Conservation (phyloP, 2,329 filamentous ascomycete genomes). For the Tolypocladium endophyticum region DNA sequence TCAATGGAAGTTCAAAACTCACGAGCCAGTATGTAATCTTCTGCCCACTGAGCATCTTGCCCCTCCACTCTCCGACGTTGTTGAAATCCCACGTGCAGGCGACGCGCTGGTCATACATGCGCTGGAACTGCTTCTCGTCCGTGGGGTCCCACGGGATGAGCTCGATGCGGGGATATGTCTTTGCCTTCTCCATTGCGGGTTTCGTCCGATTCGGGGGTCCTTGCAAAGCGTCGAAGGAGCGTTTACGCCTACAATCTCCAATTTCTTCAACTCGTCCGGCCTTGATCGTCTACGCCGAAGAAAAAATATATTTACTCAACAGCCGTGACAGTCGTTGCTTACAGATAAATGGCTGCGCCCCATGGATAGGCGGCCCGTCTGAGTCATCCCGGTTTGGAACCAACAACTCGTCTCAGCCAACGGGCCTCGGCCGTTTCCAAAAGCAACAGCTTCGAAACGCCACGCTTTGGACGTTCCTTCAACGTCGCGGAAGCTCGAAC, state of each 20-base stretch:
- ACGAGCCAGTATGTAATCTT: slow-evolving; percentile 31
- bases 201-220: not conserved
- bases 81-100: slow-evolving; percentile 33
- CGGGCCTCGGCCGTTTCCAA: not conserved
- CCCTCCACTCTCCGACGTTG: slow-evolving; percentile 23
- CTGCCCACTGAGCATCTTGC: slow-evolving; percentile 19
- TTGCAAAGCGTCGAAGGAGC: not conserved
- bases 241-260: not conserved
- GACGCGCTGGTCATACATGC: slow-evolving; percentile 31
- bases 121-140: slow-evolving; percentile 25
- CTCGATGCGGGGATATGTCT: slow-evolving; percentile 11
- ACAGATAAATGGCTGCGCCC: not conserved
- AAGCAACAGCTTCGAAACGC: not conserved
- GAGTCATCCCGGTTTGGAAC: no score
- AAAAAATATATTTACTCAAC: not conserved
- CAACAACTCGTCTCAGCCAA: no score
- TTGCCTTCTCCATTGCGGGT: not conserved
- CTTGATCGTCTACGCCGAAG: not conserved
- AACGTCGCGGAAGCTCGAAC: not conserved
- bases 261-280: not conserved
- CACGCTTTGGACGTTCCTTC: not conserved
- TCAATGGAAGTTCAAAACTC: slow-evolving; percentile 6
- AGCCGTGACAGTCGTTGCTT: not conserved
- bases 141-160: slow-evolving; percentile 34
- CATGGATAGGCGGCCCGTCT: not conserved